Conservation (phyloP, 108 stramenopile genomes). For the Discostella stelligeroides region DNA sequence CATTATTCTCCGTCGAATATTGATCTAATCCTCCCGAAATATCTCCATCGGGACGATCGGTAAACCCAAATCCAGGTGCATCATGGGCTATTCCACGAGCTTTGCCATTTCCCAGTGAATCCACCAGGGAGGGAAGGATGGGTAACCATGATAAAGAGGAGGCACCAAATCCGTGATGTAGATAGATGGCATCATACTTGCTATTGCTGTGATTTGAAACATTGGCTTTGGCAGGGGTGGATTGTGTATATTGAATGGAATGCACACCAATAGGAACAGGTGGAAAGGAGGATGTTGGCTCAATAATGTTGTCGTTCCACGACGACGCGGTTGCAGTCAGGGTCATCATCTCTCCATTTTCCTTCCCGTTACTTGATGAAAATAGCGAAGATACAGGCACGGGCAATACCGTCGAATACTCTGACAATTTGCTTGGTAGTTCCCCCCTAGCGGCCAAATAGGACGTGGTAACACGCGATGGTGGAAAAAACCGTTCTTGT, state of each 20-base stretch:
- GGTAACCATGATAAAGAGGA: constrained; percentile 82
- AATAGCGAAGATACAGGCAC: not conserved
- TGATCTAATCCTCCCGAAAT: constrained; percentile 10
- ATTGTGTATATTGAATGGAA: constrained; percentile 42
- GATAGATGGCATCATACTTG: constrained; percentile 55
- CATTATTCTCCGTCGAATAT: constrained; percentile 53
- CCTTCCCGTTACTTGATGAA: not conserved
- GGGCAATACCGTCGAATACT: constrained; percentile 47
- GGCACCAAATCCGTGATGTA: constrained; percentile 88
- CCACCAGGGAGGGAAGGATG: constrained; percentile 54
- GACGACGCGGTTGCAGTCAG: not conserved
- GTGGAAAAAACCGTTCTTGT: constrained; percentile 62
- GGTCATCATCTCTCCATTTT: not conserved
- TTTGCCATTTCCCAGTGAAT: constrained; percentile 29
- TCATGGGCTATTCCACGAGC: constrained; percentile 71
- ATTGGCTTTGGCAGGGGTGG: constrained; percentile 15
- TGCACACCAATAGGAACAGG: constrained; percentile 59
- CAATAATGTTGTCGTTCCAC: constrained; percentile 4
- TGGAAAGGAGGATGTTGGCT: not conserved
- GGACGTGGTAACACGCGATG: constrained; percentile 61
- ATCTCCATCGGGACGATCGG: constrained; percentile 63
- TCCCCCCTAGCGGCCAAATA: constrained; percentile 48
- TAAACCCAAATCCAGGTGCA: constrained; percentile 85
- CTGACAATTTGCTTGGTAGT: constrained; percentile 67
- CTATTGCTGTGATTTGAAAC: constrained; percentile 6